phyloP scores from a whole-genome alignment of 345 rosid genomes.

The Geranium brycei region DNA sequence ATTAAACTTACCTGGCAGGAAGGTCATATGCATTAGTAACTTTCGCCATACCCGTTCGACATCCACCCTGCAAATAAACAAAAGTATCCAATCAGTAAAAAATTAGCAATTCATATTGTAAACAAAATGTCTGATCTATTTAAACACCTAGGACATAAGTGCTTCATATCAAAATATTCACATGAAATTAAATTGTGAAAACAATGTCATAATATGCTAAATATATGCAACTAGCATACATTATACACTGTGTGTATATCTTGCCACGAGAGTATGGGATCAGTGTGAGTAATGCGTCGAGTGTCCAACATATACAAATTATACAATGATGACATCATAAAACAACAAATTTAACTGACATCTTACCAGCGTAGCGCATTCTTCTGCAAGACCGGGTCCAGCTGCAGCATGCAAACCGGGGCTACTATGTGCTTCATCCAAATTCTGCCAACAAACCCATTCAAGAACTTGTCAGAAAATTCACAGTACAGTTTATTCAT shows the following conservation, averaged over 20 bases:
- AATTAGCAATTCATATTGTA: not conserved
- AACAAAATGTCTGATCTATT: not conserved
- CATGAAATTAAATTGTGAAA: not conserved
- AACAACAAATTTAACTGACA: conserved; percentile 1
- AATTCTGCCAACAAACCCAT: conserved; percentile 42
- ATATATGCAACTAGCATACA: not conserved
- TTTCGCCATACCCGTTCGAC: conserved; percentile 97
- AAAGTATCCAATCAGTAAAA: not conserved
- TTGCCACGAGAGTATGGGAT: not conserved
- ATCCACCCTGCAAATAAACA: conserved; percentile 66
- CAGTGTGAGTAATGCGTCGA: not conserved
- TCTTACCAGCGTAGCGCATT: conserved; percentile 70
- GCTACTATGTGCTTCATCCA: conserved; percentile 86
- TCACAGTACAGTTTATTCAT: too few species aligned
- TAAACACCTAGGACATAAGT: not conserved
- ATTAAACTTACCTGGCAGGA: conserved; percentile 68
- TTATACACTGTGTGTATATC: not conserved
- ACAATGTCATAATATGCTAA: not conserved
- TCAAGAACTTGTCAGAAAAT: conserved; percentile 1
- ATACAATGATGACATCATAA: conserved; percentile 1
- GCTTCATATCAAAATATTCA: not conserved
- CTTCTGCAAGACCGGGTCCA: conserved; percentile 94
- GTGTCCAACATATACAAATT: not conserved
- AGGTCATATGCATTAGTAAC: conserved; percentile 90
- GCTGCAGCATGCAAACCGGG: conserved; percentile 94